A percentile compares a stretch with the other conserved stretches of the same genome.
phyloP scores from a whole-genome alignment of 495 filamentous ascomycete species.

The Aspergillus nidulans region DNA sequence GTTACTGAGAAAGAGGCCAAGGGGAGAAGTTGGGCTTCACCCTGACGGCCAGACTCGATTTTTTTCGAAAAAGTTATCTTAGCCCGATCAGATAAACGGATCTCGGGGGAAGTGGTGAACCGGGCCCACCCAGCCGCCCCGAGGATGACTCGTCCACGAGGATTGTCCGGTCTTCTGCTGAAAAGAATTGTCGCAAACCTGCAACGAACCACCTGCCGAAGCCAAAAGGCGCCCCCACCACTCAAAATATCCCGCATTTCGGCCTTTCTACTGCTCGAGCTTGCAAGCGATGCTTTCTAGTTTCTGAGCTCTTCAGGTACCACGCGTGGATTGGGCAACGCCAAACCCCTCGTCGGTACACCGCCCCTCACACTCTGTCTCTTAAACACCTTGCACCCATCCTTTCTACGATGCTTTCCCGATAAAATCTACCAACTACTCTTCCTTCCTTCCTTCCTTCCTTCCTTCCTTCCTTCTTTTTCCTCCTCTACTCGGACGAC shows the following conservation, averaged over 20 bases:
- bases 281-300: constrained; percentile 19
- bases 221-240: constrained; percentile 13
- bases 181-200: constrained; percentile 10
- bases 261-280: constrained; percentile 12
- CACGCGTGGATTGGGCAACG: constrained; percentile 22
- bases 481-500: background rate
- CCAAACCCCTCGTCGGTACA: constrained; percentile 35
- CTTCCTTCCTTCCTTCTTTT: constrained; percentile 14
- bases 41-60: background rate
- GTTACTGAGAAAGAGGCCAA: background rate
- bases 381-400: constrained; percentile 21
- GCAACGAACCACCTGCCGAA: constrained; percentile 13
- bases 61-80: constrained; percentile 36
- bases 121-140: constrained; percentile 17
- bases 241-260: constrained; percentile 11
- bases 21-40: background rate
- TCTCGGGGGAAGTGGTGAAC: constrained; percentile 27
- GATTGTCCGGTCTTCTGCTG: constrained; percentile 14
- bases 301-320: constrained; percentile 10
- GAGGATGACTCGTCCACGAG: constrained; percentile 11
- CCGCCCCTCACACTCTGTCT: constrained; percentile 23
- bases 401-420: constrained; percentile 20
- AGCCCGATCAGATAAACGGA: constrained; percentile 38
- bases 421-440: constrained; percentile 9
- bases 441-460: background rate